phyloP scores from a whole-genome alignment of 257 asterid genomes.

The Knoxia roxburghii region DNA sequence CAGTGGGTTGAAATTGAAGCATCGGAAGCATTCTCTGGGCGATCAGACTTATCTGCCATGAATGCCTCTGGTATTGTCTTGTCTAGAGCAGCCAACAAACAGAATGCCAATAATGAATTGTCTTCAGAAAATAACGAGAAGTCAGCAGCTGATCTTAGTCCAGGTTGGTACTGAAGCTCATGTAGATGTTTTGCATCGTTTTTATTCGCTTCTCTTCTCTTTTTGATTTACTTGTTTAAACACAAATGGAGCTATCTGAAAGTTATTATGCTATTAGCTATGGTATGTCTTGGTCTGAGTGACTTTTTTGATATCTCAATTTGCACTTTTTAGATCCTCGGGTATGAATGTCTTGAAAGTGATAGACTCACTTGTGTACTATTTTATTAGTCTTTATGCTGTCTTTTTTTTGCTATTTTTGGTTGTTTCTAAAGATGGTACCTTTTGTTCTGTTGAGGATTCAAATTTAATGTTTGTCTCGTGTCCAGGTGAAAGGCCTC shows the following conservation, averaged over 20 bases:
- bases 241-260: not conserved
- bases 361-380: not conserved
- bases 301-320: not conserved
- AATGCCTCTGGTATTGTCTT: conserved; percentile 61
- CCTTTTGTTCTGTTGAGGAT: not conserved
- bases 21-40: conserved; percentile 48
- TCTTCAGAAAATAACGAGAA: conserved; percentile 45
- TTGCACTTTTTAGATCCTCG: not conserved
- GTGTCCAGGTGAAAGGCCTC: conserved; percentile 35
- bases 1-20: conserved; percentile 91
- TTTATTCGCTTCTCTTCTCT: not conserved
- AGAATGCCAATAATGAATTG: conserved; percentile 41
- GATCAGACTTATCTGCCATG: conserved; percentile 44
- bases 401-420: not conserved
- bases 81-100: conserved; percentile 42
- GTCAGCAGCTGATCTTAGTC: conserved; percentile 27
- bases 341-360: not conserved
- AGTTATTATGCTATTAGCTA: not conserved
- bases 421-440: not conserved
- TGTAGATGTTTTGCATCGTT: not conserved
- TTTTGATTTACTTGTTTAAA: not conserved
- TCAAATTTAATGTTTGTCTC: conserved; percentile 16
- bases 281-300: not conserved
- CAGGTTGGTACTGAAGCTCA: conserved; percentile 41
- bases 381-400: not conserved